Conservation (phyloP, 2,329 filamentous ascomycete genomes). For the Talaromyces atroroseus region DNA sequence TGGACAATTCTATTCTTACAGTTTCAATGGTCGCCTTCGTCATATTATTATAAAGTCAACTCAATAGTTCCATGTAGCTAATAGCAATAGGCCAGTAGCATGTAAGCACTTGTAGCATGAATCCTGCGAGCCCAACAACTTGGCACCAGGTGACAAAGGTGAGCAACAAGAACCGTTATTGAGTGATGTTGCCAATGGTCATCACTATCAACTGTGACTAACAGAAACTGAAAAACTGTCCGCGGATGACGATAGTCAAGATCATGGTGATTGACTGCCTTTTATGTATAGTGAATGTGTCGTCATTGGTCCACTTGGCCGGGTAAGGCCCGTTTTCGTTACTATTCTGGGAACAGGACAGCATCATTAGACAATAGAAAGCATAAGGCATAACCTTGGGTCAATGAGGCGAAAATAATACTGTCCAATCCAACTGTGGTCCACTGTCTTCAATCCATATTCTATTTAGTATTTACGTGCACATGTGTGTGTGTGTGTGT, state of each 20-base stretch:
- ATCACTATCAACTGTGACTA: background rate
- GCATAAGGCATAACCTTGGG: background rate
- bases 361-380: background rate
- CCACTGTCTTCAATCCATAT: too few relatives aligned
- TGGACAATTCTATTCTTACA: too few relatives aligned
- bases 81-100: background rate
- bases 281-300: background rate
- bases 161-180: background rate
- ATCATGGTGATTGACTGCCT: background rate
- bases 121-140: too few relatives aligned
- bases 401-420: background rate
- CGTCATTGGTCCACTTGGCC: background rate
- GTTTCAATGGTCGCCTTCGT: too few relatives aligned
- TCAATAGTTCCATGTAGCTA: background rate
- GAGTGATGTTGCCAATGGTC: background rate
- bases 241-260: background rate
- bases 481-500: background rate
- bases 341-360: background rate
- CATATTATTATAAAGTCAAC: too few relatives aligned
- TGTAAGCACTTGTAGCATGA: background rate
- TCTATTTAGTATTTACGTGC: background rate
- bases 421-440: background rate
- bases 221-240: background rate
- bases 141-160: too few relatives aligned
- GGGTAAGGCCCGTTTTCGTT: background rate